phyloP scores from a whole-genome alignment of 345 rosid species.

The Lumnitzera littorea region DNA sequence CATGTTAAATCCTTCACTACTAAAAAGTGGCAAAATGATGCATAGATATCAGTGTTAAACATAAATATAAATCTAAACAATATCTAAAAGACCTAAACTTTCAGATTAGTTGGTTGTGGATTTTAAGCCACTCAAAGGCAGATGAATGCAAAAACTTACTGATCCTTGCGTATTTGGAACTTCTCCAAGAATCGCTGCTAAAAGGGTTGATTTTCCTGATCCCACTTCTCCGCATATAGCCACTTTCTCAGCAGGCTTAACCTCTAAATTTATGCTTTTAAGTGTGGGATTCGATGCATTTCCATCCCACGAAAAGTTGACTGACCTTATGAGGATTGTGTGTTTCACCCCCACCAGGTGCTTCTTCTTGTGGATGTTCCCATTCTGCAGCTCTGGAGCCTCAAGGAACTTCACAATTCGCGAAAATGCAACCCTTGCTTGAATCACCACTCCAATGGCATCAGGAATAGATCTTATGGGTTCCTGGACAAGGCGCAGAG shows the following conservation, averaged over 20 bases:
- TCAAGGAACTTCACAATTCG: slow-evolving; percentile 74
- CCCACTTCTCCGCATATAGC: slow-evolving; percentile 98
- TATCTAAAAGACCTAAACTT: too few species aligned
- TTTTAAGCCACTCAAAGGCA: too few species aligned
- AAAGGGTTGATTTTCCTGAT: slow-evolving; percentile 88
- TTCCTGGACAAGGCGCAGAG: slow-evolving; percentile 84
- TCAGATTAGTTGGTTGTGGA: too few species aligned
- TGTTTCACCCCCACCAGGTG: slow-evolving; percentile 13
- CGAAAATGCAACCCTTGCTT: slow-evolving; percentile 80
- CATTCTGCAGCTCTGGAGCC: slow-evolving; percentile 79
- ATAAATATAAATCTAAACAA: too few species aligned
- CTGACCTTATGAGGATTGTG: slow-evolving; percentile 48
- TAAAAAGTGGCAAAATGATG: too few species aligned
- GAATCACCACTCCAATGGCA: slow-evolving; percentile 75
- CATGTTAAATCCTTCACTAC: background rate
- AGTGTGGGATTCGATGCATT: slow-evolving; percentile 44
- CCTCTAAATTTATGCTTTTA: slow-evolving; percentile 48
- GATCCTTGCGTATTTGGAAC: slow-evolving; percentile 57
- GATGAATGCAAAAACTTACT: slow-evolving; percentile 29
- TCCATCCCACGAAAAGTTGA: slow-evolving; percentile 81
- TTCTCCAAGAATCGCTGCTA: slow-evolving; percentile 92
- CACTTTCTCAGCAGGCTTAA: slow-evolving; percentile 58
- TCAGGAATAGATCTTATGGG: slow-evolving; percentile 79
- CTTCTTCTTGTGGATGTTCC: slow-evolving; percentile 30
- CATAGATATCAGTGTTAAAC: too few species aligned